These are phyloP conservation scores for Saccharomycodes ludwigii DNA, from an alignment of 805 yeast genomes.

Conservation along the genomic window DNA sequence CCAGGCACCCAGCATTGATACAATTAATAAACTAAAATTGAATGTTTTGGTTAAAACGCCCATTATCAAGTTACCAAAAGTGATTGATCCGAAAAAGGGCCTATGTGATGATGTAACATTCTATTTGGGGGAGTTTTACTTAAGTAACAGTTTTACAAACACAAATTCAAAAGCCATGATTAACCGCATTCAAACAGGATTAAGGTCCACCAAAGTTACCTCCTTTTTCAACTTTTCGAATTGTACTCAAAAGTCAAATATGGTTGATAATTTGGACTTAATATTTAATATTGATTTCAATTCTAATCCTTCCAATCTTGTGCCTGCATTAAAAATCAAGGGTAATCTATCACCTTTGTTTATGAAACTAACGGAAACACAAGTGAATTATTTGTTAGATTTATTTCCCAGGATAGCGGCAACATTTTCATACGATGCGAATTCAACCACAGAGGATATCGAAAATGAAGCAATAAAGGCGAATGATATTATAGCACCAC, in stretches of 20 bases:
- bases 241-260: slow-evolving; percentile 41
- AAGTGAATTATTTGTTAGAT: slow-evolving; percentile 44
- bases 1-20: slow-evolving; percentile 55
- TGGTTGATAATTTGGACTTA: slow-evolving; percentile 55
- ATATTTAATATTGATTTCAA: slow-evolving; percentile 45
- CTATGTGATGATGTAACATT: slow-evolving; percentile 52
- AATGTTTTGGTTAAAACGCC: slow-evolving; percentile 73
- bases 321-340: slow-evolving; percentile 37
- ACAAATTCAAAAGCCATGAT: slow-evolving; percentile 20
- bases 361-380: slow-evolving; percentile 61
- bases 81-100: slow-evolving; percentile 29
- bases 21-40: slow-evolving; percentile 46
- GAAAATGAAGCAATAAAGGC: slow-evolving; percentile 57
- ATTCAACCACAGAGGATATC: slow-evolving; percentile 35
- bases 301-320: slow-evolving; percentile 24
- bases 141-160: slow-evolving; percentile 44
- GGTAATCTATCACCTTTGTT: slow-evolving; percentile 56
- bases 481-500: slow-evolving; percentile 32
- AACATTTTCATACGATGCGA: slow-evolving; percentile 37
- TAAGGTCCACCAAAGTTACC: slow-evolving; percentile 56
- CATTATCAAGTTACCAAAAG: slow-evolving; percentile 62
- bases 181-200: slow-evolving; percentile 54
- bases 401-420: slow-evolving; percentile 42
- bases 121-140: slow-evolving; percentile 72
- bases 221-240: slow-evolving; percentile 44